Conservation (phyloP, 1,284 basidiomycete genomes). For the Mrakiaceae sp. region DNA sequence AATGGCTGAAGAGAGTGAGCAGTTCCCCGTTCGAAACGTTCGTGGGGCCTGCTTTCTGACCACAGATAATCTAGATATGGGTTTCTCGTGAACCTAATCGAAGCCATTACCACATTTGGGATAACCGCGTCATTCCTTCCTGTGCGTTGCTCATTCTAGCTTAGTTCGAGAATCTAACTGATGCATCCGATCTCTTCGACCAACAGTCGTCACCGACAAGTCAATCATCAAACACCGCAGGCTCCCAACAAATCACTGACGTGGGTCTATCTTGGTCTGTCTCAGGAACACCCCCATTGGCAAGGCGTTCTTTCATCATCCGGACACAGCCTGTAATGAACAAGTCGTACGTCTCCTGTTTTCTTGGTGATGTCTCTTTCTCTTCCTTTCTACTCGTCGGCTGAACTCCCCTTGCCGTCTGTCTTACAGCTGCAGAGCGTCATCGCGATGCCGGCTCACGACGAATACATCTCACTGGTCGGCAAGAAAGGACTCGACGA, state of each 20-base stretch:
- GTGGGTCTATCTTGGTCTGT: no score
- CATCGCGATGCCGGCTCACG: conserved; percentile 18
- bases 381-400: no score
- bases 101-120: conserved; percentile 18
- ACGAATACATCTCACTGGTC: conserved; percentile 16
- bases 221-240: no score
- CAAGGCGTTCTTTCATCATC: conserved; percentile 21
- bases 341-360: conserved; percentile 5
- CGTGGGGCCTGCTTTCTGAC: conserved; percentile 13
- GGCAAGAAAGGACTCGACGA: conserved; percentile 1
- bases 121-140: conserved; percentile 17
- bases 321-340: conserved; percentile 18
- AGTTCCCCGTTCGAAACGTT: background rate
- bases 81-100: conserved; percentile 7
- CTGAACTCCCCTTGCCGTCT: no score
- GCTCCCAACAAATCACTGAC: no score
- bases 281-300: conserved; percentile 10
- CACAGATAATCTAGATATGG: conserved; percentile 11
- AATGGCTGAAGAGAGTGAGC: conserved; percentile 49
- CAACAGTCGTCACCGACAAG: conserved; percentile 15
- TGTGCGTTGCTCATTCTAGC: background rate
- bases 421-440: conserved; percentile 15
- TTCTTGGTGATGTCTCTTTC: background rate
- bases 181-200: no score
- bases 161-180: no score